A percentile compares a stretch with the other conserved stretches of the same genome.
Conservation (phyloP, 352 stramenopile species). For the Elongisporangium undulatum region DNA sequence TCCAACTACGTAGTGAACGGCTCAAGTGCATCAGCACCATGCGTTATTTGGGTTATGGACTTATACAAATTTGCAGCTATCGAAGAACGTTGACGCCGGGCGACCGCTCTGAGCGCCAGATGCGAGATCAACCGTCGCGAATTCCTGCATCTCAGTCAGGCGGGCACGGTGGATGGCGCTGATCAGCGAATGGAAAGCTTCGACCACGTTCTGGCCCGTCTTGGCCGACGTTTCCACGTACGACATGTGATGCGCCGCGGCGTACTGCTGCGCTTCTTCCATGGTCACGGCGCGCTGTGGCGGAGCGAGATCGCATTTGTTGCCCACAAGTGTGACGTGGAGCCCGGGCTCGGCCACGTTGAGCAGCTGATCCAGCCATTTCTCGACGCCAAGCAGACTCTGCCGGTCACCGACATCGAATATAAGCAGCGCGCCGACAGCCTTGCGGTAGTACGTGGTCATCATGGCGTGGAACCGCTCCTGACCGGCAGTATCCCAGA, state of each 20-base stretch:
- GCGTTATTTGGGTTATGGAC: background rate
- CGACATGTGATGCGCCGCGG: constrained; percentile 58
- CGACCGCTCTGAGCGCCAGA: constrained; percentile 4
- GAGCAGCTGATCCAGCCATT: constrained; percentile 70
- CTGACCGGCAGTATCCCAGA: constrained; percentile 87
- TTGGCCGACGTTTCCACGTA: constrained; percentile 84
- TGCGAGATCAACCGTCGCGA: constrained; percentile 32
- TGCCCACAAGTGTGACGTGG: constrained; percentile 62
- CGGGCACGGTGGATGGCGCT: constrained; percentile 45
- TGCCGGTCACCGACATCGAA: constrained; percentile 63
- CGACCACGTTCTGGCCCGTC: constrained; percentile 58
- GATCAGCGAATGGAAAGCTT: constrained; percentile 58
- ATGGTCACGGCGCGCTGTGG: constrained; percentile 39
- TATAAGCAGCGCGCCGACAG: constrained; percentile 68
- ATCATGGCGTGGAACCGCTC: constrained; percentile 89
- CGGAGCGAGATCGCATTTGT: constrained; percentile 60
- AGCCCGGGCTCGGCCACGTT: constrained; percentile 69
- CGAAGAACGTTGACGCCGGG: constrained; percentile 25
- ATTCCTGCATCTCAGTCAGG: constrained; percentile 21
- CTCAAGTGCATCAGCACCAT: background rate
- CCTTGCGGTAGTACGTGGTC: constrained; percentile 87
- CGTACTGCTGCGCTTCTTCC: constrained; percentile 67
- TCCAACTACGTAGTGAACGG: constrained; percentile 1
- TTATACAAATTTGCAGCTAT: constrained; percentile 39
- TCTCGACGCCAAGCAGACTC: constrained; percentile 51